Percentiles rank a stretch among this genome's conserved stretches.
phyloP scores from a whole-genome alignment of 192 early-diverging fungal species.

The Pecoramyces ruminantium region DNA sequence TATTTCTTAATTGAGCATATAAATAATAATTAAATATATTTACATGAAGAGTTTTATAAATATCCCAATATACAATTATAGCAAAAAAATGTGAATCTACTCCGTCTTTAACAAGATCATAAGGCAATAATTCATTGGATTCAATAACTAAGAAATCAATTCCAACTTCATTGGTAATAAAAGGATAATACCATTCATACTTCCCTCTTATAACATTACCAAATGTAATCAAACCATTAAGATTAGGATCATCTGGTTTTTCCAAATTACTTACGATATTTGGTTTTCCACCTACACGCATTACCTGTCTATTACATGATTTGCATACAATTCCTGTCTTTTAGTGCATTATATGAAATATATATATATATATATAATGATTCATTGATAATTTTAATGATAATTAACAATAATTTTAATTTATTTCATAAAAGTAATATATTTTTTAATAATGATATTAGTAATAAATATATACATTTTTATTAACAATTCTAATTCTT shows the following conservation, averaged over 20 bases:
- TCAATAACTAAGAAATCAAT: background rate
- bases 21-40: too few species aligned
- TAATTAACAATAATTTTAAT: too few species aligned
- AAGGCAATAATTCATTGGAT: background rate
- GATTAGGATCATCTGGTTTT: background rate
- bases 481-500: background rate
- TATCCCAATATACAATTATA: background rate
- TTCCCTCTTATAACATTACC: background rate
- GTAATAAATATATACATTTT: background rate
- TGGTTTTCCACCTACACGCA: background rate
- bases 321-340: background rate
- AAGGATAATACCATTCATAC: background rate
- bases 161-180: background rate
- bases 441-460: too few species aligned
- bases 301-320: background rate
- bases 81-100: background rate
- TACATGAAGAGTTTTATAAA: background rate
- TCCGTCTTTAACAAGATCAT: background rate
- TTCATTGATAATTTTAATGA: too few species aligned
- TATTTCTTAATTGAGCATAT: too few species aligned
- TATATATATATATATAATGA: too few species aligned
- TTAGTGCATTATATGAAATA: background rate
- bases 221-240: background rate
- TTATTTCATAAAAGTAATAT: too few species aligned
- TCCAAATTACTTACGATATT: background rate